phyloP scores from a whole-genome alignment of 116 monocot genomes.

The Phalaenopsis hybrid region DNA sequence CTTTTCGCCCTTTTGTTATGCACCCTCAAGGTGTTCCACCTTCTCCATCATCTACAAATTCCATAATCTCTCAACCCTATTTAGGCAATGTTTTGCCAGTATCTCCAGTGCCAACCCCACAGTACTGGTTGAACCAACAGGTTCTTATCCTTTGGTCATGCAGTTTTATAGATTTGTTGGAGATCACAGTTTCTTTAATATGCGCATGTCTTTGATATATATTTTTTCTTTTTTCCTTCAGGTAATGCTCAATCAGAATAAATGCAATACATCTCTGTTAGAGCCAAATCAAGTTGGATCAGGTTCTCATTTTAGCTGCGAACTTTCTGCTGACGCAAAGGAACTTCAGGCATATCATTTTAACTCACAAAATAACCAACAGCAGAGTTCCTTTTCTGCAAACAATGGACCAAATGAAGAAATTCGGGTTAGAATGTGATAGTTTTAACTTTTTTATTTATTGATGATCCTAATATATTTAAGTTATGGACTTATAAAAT shows the following conservation, averaged over 20 bases:
- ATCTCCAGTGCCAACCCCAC: constrained; percentile 14
- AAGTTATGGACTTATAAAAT: not conserved
- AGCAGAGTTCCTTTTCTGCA: constrained; percentile 3
- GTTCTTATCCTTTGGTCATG: constrained; percentile 19
- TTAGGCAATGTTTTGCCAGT: constrained; percentile 37
- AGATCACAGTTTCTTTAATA: too few relatives aligned
- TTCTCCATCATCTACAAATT: constrained; percentile 29
- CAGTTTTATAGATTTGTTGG: too few relatives aligned
- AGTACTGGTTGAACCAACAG: constrained; percentile 52
- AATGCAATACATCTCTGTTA: constrained; percentile 25
- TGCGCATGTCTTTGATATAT: too few relatives aligned
- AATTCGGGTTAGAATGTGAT: too few relatives aligned
- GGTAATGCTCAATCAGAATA: constrained; percentile 23
- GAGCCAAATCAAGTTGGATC: constrained; percentile 26
- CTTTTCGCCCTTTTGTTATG: constrained; percentile 57
- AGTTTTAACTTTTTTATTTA: too few relatives aligned
- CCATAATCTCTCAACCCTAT: constrained; percentile 8
- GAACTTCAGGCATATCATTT: constrained; percentile 25
- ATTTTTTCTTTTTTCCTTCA: too few relatives aligned
- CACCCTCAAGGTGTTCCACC: constrained; percentile 63
- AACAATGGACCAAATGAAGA: too few relatives aligned
- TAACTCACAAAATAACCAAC: constrained; percentile 18
- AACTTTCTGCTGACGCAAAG: constrained; percentile 26
- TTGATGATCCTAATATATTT: too few relatives aligned
- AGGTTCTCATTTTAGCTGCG: constrained; percentile 27